Evolutionary conservation across 2,329 filamentous ascomycete genomes (phyloP).

Genomic region (Taxawa tesnikishii): DNA sequence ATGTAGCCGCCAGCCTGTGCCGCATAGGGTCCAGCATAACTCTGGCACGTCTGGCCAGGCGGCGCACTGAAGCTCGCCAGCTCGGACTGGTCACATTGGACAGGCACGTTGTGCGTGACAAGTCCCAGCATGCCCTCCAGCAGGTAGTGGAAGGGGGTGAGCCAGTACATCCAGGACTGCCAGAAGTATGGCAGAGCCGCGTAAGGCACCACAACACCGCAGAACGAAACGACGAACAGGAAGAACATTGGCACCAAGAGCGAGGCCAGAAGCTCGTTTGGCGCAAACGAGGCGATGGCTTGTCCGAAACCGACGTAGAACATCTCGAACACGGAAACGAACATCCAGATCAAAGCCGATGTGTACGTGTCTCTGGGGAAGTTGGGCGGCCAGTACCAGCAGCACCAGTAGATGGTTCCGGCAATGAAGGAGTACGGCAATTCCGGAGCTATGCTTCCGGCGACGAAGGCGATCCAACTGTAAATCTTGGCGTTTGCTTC

Average conservation of each 20-base stretch:
- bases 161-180: conserved; percentile 61
- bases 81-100: conserved; percentile 32
- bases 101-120: conserved; percentile 26
- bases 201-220: conserved; percentile 62
- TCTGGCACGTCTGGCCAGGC: conserved; percentile 20
- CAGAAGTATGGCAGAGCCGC: conserved; percentile 54
- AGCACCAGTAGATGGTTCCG: conserved; percentile 49
- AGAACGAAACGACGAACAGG: conserved; percentile 61
- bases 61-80: conserved; percentile 23
- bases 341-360: conserved; percentile 49
- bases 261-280: conserved; percentile 44
- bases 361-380: conserved; percentile 36
- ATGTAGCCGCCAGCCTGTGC: conserved; percentile 24
- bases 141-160: conserved; percentile 57
- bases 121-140: conserved; percentile 21
- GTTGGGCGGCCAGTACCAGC: conserved; percentile 44
- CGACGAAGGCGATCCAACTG: conserved; percentile 59
- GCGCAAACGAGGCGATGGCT: conserved; percentile 48
- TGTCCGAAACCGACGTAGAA: conserved; percentile 59
- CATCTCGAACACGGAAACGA: conserved; percentile 57
- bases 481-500: conserved; percentile 74
- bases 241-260: conserved; percentile 61
- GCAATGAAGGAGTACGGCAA: conserved; percentile 57
- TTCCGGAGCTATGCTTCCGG: conserved; percentile 54
- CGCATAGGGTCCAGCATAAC: conserved; percentile 30